A percentile compares a stretch with the other conserved stretches of the same genome.
phyloP scores from a whole-genome alignment of 2,329 filamentous ascomycete species.

The Fusarium compactum region DNA sequence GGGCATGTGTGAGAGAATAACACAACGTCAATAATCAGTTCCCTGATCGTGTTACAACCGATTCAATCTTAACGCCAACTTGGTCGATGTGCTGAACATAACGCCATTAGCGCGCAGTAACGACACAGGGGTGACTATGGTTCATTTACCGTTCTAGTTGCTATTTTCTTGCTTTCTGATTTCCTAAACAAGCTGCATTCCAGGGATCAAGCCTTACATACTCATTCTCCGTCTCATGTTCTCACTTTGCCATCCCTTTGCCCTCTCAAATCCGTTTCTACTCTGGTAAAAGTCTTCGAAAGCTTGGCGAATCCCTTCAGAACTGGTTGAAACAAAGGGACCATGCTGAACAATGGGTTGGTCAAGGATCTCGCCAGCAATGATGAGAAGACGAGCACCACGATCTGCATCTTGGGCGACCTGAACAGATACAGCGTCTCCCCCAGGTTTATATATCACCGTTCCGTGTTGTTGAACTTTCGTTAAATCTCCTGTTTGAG shows the following conservation, averaged over 20 bases:
- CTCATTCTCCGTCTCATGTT: neutral
- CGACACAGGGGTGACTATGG: no score
- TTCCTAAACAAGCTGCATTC: no score
- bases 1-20: no score
- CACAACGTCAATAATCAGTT: no score
- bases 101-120: no score
- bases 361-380: constrained; percentile 6
- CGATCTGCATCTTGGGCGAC: neutral
- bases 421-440: neutral
- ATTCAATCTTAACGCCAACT: no score
- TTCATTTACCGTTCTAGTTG: no score
- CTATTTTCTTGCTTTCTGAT: no score
- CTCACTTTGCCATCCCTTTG: neutral
- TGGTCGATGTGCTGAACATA: no score
- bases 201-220: neutral
- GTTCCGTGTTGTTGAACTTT: neutral
- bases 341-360: constrained; percentile 16
- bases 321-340: constrained; percentile 3
- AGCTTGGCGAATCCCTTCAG: constrained; percentile 6
- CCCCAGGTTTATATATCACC: neutral
- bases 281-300: constrained; percentile 8
- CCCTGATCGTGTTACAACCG: no score
- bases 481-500: neutral
- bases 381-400: neutral
- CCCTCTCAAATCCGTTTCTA: constrained; percentile 12